Conservation (phyloP, 2,329 filamentous ascomycete species). For the Cladophialophora immunda region DNA sequence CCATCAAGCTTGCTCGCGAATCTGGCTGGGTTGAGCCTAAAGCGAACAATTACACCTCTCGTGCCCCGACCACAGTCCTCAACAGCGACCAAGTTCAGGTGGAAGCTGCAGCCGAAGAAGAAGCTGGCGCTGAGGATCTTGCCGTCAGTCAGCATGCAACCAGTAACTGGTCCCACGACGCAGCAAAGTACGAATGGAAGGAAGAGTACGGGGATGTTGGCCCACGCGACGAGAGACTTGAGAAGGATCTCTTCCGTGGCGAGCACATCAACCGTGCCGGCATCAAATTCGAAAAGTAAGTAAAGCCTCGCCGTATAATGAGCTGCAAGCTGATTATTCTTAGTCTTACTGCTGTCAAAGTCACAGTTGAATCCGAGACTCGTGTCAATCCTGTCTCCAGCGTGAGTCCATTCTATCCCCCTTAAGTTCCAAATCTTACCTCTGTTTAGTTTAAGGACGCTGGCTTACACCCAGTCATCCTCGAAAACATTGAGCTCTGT, state of each 20-base stretch:
- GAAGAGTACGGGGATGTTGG: slow-evolving; percentile 88
- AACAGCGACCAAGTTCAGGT: slow-evolving; percentile 9
- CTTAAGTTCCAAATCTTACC: slow-evolving; percentile 27
- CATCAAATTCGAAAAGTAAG: slow-evolving; percentile 70
- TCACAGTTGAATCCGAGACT: slow-evolving; percentile 59
- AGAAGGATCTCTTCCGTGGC: slow-evolving; percentile 75
- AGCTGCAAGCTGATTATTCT: slow-evolving; percentile 26
- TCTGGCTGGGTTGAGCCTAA: slow-evolving; percentile 35
- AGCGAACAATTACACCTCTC: slow-evolving; percentile 31
- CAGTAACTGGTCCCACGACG: slow-evolving; percentile 62
- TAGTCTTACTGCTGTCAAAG: slow-evolving; percentile 59
- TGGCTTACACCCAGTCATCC: slow-evolving; percentile 84
- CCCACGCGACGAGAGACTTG: slow-evolving; percentile 73
- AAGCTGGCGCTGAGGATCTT: slow-evolving; percentile 7
- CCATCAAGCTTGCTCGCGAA: slow-evolving; percentile 23
- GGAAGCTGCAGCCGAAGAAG: slow-evolving; percentile 13
- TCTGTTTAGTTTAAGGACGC: slow-evolving; percentile 72
- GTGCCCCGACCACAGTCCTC: slow-evolving; percentile 16
- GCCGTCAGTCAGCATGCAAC: neutral
- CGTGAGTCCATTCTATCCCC: slow-evolving; percentile 46
- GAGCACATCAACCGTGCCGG: slow-evolving; percentile 64
- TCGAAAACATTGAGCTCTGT: slow-evolving; percentile 77
- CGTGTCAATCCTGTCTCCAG: slow-evolving; percentile 58
- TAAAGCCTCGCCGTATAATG: slow-evolving; percentile 30
- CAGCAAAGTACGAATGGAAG: slow-evolving; percentile 80